Evolutionary conservation across 2,329 filamentous ascomycete genomes (phyloP).

Genomic region (Cladophialophora yegresii): DNA sequence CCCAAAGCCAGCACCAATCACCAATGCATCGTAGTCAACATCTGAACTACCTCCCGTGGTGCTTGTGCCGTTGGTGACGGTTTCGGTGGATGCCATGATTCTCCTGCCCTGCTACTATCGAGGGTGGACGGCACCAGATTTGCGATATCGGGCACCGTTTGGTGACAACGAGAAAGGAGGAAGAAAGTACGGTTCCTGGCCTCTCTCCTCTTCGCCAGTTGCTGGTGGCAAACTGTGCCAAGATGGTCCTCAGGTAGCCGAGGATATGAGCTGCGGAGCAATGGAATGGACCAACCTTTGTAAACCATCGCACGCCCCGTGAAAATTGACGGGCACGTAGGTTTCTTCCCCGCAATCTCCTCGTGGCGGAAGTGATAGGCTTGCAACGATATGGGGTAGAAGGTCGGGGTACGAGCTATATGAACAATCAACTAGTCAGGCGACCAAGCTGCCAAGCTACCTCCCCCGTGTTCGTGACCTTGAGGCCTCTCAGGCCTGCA

Average conservation of each 20-base stretch:
- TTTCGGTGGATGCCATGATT: background rate
- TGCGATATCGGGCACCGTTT: background rate
- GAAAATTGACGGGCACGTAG: background rate
- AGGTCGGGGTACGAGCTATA: too few relatives aligned
- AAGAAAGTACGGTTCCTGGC: background rate
- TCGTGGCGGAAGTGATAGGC: too few relatives aligned
- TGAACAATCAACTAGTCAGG: too few relatives aligned
- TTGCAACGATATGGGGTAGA: background rate
- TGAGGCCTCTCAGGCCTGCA: background rate
- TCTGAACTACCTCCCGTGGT: background rate
- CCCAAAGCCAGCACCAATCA: constrained; percentile 40
- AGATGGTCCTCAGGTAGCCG: background rate
- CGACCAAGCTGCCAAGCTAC: background rate
- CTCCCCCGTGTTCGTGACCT: background rate
- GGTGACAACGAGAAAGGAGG: background rate
- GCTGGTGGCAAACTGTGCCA: background rate
- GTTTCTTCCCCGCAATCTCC: background rate
- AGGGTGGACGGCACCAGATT: background rate
- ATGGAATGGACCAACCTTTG: background rate
- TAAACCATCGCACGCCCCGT: background rate
- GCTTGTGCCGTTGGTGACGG: background rate
- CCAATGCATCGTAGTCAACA: constrained; percentile 35
- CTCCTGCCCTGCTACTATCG: background rate
- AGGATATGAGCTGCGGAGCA: background rate
- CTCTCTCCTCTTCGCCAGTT: background rate